Conservation (phyloP, 2,329 filamentous ascomycete species). For the Talaromyces sp. region DNA sequence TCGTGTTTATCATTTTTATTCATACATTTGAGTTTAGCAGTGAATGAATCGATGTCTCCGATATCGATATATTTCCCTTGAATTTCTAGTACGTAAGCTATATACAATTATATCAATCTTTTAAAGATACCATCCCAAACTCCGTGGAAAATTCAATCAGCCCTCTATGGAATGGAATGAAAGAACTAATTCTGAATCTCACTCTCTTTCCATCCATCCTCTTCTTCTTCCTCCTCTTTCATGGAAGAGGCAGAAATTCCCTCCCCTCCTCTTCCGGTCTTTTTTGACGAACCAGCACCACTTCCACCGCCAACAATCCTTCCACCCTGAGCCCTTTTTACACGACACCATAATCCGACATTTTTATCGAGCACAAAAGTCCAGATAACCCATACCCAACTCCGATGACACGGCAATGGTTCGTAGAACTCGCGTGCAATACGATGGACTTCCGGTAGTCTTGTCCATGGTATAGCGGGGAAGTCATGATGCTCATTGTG, state of each 20-base stretch:
- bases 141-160: background rate
- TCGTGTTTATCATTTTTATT: conserved; percentile 1
- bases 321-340: conserved; percentile 83
- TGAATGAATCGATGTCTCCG: background rate
- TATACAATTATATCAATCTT: background rate
- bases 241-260: conserved; percentile 44
- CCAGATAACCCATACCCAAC: conserved; percentile 92
- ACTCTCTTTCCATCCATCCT: conserved; percentile 62
- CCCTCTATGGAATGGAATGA: background rate
- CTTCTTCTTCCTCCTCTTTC: conserved; percentile 43
- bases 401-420: conserved; percentile 78
- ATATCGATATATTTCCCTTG: background rate
- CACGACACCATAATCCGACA: conserved; percentile 85
- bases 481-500: conserved; percentile 99
- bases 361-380: conserved; percentile 89
- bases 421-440: conserved; percentile 91
- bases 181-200: conserved; percentile 58
- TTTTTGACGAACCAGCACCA: conserved; percentile 39
- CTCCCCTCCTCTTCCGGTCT: conserved; percentile 42
- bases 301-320: conserved; percentile 52
- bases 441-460: conserved; percentile 69
- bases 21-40: background rate
- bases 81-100: background rate
- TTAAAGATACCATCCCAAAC: background rate
- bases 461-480: conserved; percentile 92